Evolutionary conservation across 2,329 filamentous ascomycete species (phyloP), one percentile per base, ranked within the genome.

Genomic region (Fusarium cicatricum): DNA sequence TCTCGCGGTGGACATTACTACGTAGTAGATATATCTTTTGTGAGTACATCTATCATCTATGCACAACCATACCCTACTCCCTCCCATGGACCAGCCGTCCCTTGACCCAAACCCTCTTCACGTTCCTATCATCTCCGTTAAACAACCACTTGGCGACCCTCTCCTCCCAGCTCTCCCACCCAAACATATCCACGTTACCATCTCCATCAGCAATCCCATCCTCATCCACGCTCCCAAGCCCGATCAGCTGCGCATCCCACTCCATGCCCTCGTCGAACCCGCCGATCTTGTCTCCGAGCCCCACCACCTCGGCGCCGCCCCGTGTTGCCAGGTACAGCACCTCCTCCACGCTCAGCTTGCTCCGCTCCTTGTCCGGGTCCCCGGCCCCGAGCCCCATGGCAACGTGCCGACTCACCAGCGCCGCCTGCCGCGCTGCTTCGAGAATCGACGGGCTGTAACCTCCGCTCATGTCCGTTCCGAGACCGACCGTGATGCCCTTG

Each of bases 111-210:
- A 99, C 95, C 65, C 83, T 87, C 67, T 82, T 83, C 3, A 92
- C 94, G 74, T 98, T 98, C 65, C 94, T 82, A 76, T 98, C 95
- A 78, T 98, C 93, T 0, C 95, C 95, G 63, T 86, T 90, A 76
- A 90, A 99, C 58, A 98, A 80, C 95, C 95, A 99, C 80, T 99
- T 99, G 46, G 91, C 90, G 11, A 98, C 77, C 69, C 81, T 85
- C 69, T 98, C 91, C 33, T 89, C 85, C 91, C 90, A 96, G n/a
- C 71, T 85, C 82, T 98, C 94, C 85, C 89, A 92, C 1, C 92
- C 93, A 78, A 97, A 99, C 0, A 97, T 74, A 74, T 97, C 92
- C 0, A 97, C 91, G 40, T 88, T 86, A 0, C 89, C 87, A 2
- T 77, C 76, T 4, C 82, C 78, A 1, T 64, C 66, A 4, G 40